phyloP scores from a whole-genome alignment of 1,284 basidiomycete species.

The Lignosus rhinocerotis region DNA sequence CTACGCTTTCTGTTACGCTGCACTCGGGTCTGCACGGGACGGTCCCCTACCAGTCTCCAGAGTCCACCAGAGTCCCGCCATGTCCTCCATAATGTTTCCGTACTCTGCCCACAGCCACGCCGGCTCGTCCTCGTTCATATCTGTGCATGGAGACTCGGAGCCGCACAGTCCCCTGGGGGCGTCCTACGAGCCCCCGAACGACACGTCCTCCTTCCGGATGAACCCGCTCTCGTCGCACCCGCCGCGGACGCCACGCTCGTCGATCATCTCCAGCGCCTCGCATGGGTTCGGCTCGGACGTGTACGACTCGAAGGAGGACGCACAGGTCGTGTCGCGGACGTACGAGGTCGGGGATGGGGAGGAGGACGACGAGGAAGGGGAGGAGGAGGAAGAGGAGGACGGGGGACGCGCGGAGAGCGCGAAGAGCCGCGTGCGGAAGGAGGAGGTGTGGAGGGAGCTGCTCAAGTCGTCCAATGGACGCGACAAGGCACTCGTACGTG shows the following conservation, averaged over 20 bases:
- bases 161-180: conserved; percentile 29
- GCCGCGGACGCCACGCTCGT: conserved; percentile 69
- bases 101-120: conserved; percentile 27
- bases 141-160: conserved; percentile 35
- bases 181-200: conserved; percentile 41
- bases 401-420: conserved; percentile 38
- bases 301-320: conserved; percentile 28
- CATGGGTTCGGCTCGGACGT: conserved; percentile 39
- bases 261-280: conserved; percentile 37
- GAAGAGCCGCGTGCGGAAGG: conserved; percentile 47
- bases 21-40: no score
- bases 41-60: no score
- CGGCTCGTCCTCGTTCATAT: conserved; percentile 37
- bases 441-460: conserved; percentile 78
- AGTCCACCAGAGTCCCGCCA: no score
- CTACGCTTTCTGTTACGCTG: not conserved
- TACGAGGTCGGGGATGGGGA: conserved; percentile 26
- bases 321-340: conserved; percentile 28
- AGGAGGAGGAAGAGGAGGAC: conserved; percentile 39
- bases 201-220: conserved; percentile 65
- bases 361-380: conserved; percentile 35
- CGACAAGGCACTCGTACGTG: conserved; percentile 79
- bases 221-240: conserved; percentile 77
- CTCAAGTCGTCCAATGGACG: conserved; percentile 72
- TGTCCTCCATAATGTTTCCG: conserved; percentile 46